Base-by-base conservation (phyloP, 805 yeast genomes). In the Yarrowia deformans region DNA sequence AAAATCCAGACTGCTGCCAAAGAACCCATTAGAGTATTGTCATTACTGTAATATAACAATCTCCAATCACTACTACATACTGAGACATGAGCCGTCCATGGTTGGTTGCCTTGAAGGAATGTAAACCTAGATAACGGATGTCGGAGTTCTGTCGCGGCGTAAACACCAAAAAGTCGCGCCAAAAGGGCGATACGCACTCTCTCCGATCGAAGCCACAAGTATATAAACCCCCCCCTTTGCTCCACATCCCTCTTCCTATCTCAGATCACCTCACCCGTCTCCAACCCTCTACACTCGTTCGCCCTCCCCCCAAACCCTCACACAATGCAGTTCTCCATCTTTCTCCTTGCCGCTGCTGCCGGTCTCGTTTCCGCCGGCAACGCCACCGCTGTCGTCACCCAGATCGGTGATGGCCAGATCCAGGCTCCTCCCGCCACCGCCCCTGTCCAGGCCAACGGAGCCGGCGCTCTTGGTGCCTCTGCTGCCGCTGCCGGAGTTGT, bases 371-470 rank as follows among this genome's bases (percentile, higher is more conserved):
- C 48, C 18, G 63, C 63, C n/a, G 63, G 34, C 2, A 56, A 56
- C 63, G 63, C 48, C 39, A 56, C 63, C 13, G 63, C 46, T 14
- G 35, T 56, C 37, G 63, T 56, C 63, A 56, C 63, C 37, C 63
- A 56, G 48, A 56, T 56, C 12, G 48, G 63, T 9, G 63, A 56
- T 40, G 63, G 63, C 39, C 68, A 63, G 68, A 63, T 63, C 56
- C 55, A 63, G 56, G 46, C 56, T 32, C 55, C 55, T 12, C 56
- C 68, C 13, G 39, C 68, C 6, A 35, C 61, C 14, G 37, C 63
- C 29, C 68, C 68, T 13, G 55, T 34, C 35, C 68, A 48, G 68
- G 68, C 68, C 46, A 63, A 63, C 68, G 55, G 56, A 23, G 68
- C 56, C 23, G 46, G 48, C 29, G 23, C 56, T 40, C 56, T 63